Evolutionary conservation across 805 yeast genomes (phyloP), one percentile per base, ranked within the genome.

Genomic region (Suhomyces xylopsoci): DNA sequence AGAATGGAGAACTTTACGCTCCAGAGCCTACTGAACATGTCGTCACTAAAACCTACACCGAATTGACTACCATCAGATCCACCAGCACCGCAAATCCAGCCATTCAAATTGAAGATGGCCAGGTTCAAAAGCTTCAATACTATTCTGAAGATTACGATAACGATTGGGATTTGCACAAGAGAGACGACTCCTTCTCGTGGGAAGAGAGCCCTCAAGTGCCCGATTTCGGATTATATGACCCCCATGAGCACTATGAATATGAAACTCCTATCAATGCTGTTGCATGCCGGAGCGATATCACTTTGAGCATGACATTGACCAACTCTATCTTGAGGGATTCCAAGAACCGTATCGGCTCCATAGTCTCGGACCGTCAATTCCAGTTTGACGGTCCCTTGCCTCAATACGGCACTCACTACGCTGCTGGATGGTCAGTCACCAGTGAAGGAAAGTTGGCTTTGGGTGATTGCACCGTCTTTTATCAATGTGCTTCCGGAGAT

Each of bases 361-460:
- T 74, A 49, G 78, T 73, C 28, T 62, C 66, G 3, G 67, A 68
- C 43, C 66, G 66, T 44, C 77, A 73, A 55, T 72, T 73, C 54
- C 78, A 71, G 53, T 73, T 73, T 51, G 78, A 74, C 54, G 77
- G 76, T 1, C 76, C 77, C 7, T 62, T 68, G 8, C 77, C 77
- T 15, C 77, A 72, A 53, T 60, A 64, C 53, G 77, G 76, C 15
- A 58, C 76, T 12, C 52, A 71, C 14, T 72, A 67, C 48, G 74
- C 75, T 26, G 68, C 71, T 25, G 75, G 75, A 2, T 74, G 78
- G 78, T 66, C 69, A 38, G 63, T 73, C 24, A 67, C 73, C 3
- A 45, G 50, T 1, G 48, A 62, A 7, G 77, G 77, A 8, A 63
- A 64, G 55, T 64, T 74, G 54, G 65, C 69, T 2, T 59, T 71